phyloP scores from a whole-genome alignment of 2,329 filamentous ascomycete genomes.

The Stachybotrys chlorohalonatus region DNA sequence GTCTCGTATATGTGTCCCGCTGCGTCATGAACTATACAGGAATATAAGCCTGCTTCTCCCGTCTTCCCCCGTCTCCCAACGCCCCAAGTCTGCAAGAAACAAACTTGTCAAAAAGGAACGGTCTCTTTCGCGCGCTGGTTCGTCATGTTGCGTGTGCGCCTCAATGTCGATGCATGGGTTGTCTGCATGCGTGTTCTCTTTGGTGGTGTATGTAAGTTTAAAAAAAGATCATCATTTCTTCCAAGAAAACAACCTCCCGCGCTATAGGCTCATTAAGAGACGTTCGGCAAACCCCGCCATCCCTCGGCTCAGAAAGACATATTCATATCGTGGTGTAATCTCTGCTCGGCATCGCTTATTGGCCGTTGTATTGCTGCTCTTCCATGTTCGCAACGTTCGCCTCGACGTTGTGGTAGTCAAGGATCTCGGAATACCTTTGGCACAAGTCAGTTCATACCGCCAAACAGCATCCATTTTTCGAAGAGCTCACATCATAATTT shows the following conservation, averaged over 20 bases:
- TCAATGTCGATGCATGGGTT: neutral
- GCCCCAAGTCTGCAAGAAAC: slow-evolving; percentile 6
- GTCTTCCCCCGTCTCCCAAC: slow-evolving; percentile 15
- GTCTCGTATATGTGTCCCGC: slow-evolving; percentile 16
- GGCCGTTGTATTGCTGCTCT: slow-evolving; percentile 24
- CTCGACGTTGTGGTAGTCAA: slow-evolving; percentile 96
- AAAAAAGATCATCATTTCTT: neutral
- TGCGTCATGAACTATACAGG: slow-evolving; percentile 12
- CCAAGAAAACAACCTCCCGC: neutral
- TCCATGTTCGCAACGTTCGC: slow-evolving; percentile 30
- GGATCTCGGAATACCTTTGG: slow-evolving; percentile 90
- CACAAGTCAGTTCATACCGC: neutral
- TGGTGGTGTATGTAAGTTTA: slow-evolving; percentile 3
- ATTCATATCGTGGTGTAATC: neutral
- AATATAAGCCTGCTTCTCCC: slow-evolving; percentile 4
- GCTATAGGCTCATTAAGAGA: neutral
- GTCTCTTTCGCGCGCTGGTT: neutral
- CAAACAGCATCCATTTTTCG: neutral
- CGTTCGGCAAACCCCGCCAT: neutral
- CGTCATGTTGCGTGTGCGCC: neutral
- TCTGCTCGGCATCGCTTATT: slow-evolving; percentile 9
- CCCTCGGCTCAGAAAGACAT: neutral
- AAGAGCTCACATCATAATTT: slow-evolving; percentile 91
- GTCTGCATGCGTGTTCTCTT: slow-evolving; percentile 2
- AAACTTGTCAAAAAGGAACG: slow-evolving; percentile 5